A percentile compares a stretch with the other conserved stretches of the same genome.
phyloP scores from a whole-genome alignment of 306 rosid genomes.

The Delonix regia region DNA sequence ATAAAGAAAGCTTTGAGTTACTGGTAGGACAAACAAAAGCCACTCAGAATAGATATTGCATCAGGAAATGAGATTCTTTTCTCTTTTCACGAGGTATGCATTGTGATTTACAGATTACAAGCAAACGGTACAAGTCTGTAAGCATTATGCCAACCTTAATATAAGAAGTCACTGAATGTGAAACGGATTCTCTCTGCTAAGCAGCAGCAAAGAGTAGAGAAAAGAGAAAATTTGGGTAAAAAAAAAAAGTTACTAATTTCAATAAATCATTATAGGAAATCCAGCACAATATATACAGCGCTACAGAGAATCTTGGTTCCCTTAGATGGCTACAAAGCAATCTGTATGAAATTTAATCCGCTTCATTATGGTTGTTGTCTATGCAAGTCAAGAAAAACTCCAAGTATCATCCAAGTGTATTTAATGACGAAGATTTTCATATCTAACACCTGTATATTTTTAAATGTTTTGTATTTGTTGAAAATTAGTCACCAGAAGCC shows the following conservation, averaged over 20 bases:
- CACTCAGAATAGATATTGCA: not conserved
- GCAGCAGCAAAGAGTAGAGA: too few species aligned
- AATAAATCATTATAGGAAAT: too few species aligned
- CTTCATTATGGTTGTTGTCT: not conserved
- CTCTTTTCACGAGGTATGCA: not conserved
- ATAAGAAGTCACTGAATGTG: not conserved
- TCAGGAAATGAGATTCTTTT: not conserved
- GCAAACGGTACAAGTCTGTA: too few species aligned
- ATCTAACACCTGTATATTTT: not conserved
- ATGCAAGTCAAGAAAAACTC: too few species aligned
- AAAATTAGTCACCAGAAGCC: not conserved
- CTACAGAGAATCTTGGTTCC: too few species aligned
- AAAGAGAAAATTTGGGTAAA: too few species aligned
- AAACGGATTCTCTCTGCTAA: too few species aligned
- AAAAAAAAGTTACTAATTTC: too few species aligned
- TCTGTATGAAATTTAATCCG: constrained; percentile 10
- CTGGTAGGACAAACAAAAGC: constrained; percentile 26
- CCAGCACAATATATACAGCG: too few species aligned
- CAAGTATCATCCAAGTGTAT: not conserved
- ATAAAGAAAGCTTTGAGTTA: constrained; percentile 11
- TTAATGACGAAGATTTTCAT: not conserved
- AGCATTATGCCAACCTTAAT: not conserved
- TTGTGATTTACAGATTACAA: not conserved
- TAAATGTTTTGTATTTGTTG: not conserved
- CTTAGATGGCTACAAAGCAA: not conserved